Base-by-base conservation (phyloP, 441 rosid species). In the Populus trichocarpa region DNA sequence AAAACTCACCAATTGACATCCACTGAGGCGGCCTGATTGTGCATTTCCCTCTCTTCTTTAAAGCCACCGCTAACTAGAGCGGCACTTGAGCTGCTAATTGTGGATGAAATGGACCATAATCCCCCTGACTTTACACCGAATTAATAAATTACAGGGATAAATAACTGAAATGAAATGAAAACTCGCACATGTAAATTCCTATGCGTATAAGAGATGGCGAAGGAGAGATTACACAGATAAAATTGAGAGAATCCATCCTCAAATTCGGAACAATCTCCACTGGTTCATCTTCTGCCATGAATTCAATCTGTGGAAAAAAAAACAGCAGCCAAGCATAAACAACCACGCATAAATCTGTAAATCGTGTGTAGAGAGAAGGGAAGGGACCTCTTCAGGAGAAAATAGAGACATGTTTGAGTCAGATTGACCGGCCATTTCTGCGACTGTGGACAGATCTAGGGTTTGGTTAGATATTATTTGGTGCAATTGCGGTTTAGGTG, bases 201-300 rank as follows among this genome's bases (percentile, higher is more conserved):
- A 7, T 8, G 32, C 3, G 11, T 25, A 50, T 0, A 67, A 22
- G 30, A 26, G 36, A 32, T 9, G 35, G 63, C 4, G 64, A 38
- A 36, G 42, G 32, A 81, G 57, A 30, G 72, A 53, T 36, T 92
- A 96, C 98, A 80, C 86, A 81, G 23, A 96, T 89, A 81, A 94
- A 86, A 86, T 92, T 89, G 79, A 94, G 95, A 36, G 91, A 81
- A 63, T 91, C 96, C 97, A 94, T 93, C 78, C 91, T 89, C 86
- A 93, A 81, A 85, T 94, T 93, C 2, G 98, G 98, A 80, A 94
- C 95, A 70, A 94, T 94, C 88, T 89, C 95, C 80, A 93, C 87
- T 78, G 85, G 20, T 68, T 93, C 96, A 75, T 93, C 98, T 77
- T 93, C 98, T 12, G 97, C 98, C 79, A 92, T 85, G 76, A 93